Evolutionary conservation across 2,329 filamentous ascomycete species (phyloP).

Genomic region (Aurifilum marmelostoma): DNA sequence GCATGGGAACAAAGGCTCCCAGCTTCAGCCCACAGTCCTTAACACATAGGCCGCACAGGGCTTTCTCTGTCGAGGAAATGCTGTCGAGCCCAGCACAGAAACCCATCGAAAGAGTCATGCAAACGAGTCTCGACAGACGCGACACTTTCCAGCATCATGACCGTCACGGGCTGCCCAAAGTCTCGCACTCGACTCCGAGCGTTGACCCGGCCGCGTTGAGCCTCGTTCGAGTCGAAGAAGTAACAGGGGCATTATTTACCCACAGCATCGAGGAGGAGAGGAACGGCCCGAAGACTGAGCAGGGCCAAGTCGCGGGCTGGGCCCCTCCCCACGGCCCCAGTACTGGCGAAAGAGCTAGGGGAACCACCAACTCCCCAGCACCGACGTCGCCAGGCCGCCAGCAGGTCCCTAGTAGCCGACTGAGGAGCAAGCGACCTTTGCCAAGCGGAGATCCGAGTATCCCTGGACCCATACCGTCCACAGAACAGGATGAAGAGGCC

Average conservation of each 20-base stretch:
- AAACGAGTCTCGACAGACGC: not conserved
- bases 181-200: not conserved
- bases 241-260: not conserved
- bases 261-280: too few relatives aligned
- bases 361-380: not conserved
- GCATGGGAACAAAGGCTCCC: not conserved
- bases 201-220: not conserved
- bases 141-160: too few relatives aligned
- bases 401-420: not conserved
- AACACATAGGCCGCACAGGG: not conserved
- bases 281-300: too few relatives aligned
- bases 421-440: too few relatives aligned
- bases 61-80: not conserved
- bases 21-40: not conserved
- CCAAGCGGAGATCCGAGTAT: too few relatives aligned
- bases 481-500: not conserved
- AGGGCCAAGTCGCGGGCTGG: too few relatives aligned
- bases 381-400: not conserved
- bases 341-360: not conserved
- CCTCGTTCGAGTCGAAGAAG: not conserved
- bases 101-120: not conserved
- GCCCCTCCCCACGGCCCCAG: too few relatives aligned
- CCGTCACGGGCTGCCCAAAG: not conserved
- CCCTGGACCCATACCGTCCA: not conserved
- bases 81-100: not conserved